These are phyloP conservation scores for Epichloe glyceriae DNA, from an alignment of 2,329 filamentous ascomycete genomes.

Conservation along the genomic window DNA sequence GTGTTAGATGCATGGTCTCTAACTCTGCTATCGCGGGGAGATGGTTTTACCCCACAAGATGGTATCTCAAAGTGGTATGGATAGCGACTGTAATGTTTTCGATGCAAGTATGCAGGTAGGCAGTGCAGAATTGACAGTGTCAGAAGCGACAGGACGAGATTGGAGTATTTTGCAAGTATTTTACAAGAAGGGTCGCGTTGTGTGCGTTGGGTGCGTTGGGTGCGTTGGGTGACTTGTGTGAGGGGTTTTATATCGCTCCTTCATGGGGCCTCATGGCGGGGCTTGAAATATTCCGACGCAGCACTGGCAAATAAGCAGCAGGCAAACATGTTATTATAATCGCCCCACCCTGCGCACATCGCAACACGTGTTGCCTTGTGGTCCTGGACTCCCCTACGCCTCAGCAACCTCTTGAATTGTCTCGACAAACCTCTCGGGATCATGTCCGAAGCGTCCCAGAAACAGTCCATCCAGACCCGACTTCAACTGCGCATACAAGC, in stretches of 20 bases:
- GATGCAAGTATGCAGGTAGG: not conserved
- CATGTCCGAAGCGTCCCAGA: conserved; percentile 68
- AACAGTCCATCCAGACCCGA: conserved; percentile 69
- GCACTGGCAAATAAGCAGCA: not conserved
- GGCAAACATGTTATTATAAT: no score
- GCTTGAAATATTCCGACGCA: not conserved
- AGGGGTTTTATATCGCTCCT: conserved; percentile 4
- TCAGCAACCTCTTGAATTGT: conserved; percentile 59
- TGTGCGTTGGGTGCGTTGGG: not conserved
- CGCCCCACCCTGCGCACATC: not conserved
- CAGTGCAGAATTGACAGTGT: not conserved
- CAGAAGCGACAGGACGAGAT: not conserved
- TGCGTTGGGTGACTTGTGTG: not conserved
- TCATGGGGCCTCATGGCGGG: no score
- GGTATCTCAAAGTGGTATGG: not conserved
- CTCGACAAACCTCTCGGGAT: conserved; percentile 55
- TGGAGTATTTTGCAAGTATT: no score
- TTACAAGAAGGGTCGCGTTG: not conserved
- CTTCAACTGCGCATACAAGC: conserved; percentile 55
- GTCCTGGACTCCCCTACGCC: conserved; percentile 12
- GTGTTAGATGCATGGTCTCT: conserved; percentile 4
- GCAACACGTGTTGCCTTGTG: not conserved
- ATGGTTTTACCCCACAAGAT: not conserved
- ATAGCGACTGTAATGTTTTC: not conserved
- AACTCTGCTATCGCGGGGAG: not conserved